Evolutionary conservation across 257 asterid genomes (phyloP).

Genomic region (Orobanche coerulescens): DNA sequence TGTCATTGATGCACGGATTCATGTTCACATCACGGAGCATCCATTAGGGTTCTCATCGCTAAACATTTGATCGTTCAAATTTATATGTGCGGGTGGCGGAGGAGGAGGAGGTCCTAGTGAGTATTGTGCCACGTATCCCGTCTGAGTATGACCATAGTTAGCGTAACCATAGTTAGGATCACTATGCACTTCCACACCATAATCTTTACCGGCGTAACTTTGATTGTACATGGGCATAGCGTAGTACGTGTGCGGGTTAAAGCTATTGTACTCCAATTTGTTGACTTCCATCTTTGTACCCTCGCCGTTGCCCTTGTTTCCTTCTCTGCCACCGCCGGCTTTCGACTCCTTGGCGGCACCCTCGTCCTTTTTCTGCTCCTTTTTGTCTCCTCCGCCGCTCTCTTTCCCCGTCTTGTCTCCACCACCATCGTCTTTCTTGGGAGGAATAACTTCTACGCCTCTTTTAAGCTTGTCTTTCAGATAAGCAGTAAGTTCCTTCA

Average conservation of each 20-base stretch:
- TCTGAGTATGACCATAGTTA: slow-evolving; percentile 22
- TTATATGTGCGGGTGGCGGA: slow-evolving; percentile 31
- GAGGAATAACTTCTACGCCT: slow-evolving; percentile 49
- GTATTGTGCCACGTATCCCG: slow-evolving; percentile 40
- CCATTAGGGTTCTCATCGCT: slow-evolving; percentile 91
- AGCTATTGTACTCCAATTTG: slow-evolving; percentile 45
- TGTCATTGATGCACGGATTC: too few species aligned
- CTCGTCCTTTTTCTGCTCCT: slow-evolving; percentile 16
- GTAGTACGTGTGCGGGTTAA: slow-evolving; percentile 38
- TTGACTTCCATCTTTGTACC: slow-evolving; percentile 43
- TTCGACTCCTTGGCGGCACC: slow-evolving; percentile 22
- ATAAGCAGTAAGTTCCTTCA: slow-evolving; percentile 47
- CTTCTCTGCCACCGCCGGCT: slow-evolving; percentile 32
- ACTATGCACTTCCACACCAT: slow-evolving; percentile 32
- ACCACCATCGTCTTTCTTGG: slow-evolving; percentile 54
- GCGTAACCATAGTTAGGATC: slow-evolving; percentile 25
- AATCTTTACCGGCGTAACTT: slow-evolving; percentile 45
- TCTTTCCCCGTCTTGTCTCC: slow-evolving; percentile 31
- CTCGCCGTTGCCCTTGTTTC: slow-evolving; percentile 27
- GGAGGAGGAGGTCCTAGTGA: slow-evolving; percentile 57
- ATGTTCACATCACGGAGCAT: slow-evolving; percentile 72
- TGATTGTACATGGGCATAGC: slow-evolving; percentile 50
- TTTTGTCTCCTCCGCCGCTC: slow-evolving; percentile 24
- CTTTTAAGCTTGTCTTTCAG: slow-evolving; percentile 62
- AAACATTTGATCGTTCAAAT: slow-evolving; percentile 42